Base-by-base conservation (phyloP, 768 basidiomycete species). In the Hortiboletus campestris region DNA sequence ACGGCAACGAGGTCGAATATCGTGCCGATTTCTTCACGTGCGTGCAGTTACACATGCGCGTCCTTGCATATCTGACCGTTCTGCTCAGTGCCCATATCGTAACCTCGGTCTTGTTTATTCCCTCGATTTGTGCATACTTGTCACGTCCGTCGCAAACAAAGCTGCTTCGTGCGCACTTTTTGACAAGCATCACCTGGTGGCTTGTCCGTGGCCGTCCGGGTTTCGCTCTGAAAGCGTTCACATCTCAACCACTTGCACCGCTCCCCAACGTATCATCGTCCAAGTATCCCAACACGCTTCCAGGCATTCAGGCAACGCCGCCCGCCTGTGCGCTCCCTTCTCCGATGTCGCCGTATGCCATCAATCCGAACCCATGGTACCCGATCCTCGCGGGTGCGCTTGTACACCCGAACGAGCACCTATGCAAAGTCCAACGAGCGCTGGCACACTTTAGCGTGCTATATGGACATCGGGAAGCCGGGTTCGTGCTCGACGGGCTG, bases 21-120 rank as follows among this genome's bases (percentile, higher is more conserved):
- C 78, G 79, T 45, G 84, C 83, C 1, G 85, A 89, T 60, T 88
- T 90, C 70, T 82, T 84, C 75, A 65, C 75, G 85, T 88, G 59
- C 59, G 85, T 75, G 12, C 49, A 59, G 20, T 19, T 11, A n/a
- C 9, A 22, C 25, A 35, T 29, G 29, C 17, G 10, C 22, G 22
- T 36, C n/a, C 32, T 16, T 8, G 9, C 25, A 11, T 29, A 9
- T 49, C 63, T 63, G 53, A 62, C 32, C 14, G 8, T n/a, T 38
- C 6, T n/a, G 7, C 36, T 4, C 38, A 89, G 86, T 14, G 82
- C 84, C 70, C 88, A 90, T 59, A 76, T 88, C 13, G 80, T 89
- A 35, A 91, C 88, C 0, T 86, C 86, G 2, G 76, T 80, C 10
- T 61, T 86, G 29, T 87, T 88, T 73, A 55, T 88, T 17, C 77